Evolutionary conservation across 805 yeast species (phyloP).

Genomic region (Yarrowia osloensis): DNA sequence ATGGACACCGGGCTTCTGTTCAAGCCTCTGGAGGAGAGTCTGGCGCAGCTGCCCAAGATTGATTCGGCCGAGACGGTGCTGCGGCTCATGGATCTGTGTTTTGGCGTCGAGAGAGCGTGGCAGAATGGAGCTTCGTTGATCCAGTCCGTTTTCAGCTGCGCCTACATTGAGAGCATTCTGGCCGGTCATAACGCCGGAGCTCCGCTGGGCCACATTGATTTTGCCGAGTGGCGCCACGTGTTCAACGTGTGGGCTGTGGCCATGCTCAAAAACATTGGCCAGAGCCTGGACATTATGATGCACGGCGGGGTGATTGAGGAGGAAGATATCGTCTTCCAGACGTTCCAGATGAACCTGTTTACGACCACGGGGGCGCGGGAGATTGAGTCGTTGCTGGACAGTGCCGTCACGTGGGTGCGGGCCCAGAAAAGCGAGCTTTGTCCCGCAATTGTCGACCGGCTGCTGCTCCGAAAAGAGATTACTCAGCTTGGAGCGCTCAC

Average conservation of each 20-base stretch:
- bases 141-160: constrained; percentile 75
- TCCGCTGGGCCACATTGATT: not conserved
- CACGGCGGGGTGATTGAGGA: constrained; percentile 40
- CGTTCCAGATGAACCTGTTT: constrained; percentile 55
- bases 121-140: constrained; percentile 69
- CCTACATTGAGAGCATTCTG: constrained; percentile 66
- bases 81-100: constrained; percentile 55
- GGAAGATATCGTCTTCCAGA: constrained; percentile 47
- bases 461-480: not conserved
- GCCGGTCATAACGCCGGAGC: constrained; percentile 37
- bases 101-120: constrained; percentile 69
- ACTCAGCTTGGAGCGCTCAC: constrained; percentile 9
- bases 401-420: constrained; percentile 49
- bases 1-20: constrained; percentile 77
- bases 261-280: constrained; percentile 37
- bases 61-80: constrained; percentile 48
- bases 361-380: constrained; percentile 34
- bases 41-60: constrained; percentile 46
- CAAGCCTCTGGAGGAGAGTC: constrained; percentile 48
- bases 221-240: constrained; percentile 35
- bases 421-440: not conserved
- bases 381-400: constrained; percentile 36
- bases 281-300: constrained; percentile 33
- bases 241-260: constrained; percentile 37
- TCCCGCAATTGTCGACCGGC: not conserved